phyloP scores from a whole-genome alignment of 31 red algal genomes.

The Asparagopsis taxiformis region DNA sequence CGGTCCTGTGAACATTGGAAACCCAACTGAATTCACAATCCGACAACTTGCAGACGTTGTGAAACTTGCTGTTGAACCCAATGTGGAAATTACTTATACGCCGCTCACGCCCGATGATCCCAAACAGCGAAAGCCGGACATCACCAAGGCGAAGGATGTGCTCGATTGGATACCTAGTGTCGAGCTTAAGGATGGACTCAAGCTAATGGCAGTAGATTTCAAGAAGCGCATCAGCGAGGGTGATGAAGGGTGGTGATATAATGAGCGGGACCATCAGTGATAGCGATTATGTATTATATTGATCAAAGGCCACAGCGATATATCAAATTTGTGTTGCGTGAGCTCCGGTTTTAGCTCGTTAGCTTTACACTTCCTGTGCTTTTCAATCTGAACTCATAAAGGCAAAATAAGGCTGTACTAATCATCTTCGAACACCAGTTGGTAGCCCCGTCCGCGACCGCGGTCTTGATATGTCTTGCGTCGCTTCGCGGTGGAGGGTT shows the following conservation, averaged over 20 bases:
- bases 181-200: constrained; percentile 86
- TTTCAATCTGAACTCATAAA: too few relatives aligned
- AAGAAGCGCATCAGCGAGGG: constrained; percentile 58
- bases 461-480: background rate
- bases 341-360: too few relatives aligned
- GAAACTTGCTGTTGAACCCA: constrained; percentile 49
- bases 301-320: constrained; percentile 3
- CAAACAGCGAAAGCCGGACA: constrained; percentile 94
- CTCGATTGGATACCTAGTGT: constrained; percentile 89
- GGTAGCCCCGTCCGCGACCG: background rate
- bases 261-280: too few relatives aligned
- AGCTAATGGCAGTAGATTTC: constrained; percentile 89
- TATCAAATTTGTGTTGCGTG: too few relatives aligned
- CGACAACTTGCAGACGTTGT: constrained; percentile 86
- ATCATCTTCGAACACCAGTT: background rate
- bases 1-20: constrained; percentile 97
- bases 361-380: too few relatives aligned
- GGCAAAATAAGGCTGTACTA: background rate
- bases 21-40: constrained; percentile 96
- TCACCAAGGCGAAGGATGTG: constrained; percentile 65
- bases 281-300: background rate
- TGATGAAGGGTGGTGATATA: constrained; percentile 52
- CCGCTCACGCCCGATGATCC: constrained; percentile 97
- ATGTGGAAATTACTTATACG: constrained; percentile 71
- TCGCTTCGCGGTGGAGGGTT: background rate